phyloP scores from a whole-genome alignment of 805 yeast species.

The Wickerhamomyces chaumierensis region DNA sequence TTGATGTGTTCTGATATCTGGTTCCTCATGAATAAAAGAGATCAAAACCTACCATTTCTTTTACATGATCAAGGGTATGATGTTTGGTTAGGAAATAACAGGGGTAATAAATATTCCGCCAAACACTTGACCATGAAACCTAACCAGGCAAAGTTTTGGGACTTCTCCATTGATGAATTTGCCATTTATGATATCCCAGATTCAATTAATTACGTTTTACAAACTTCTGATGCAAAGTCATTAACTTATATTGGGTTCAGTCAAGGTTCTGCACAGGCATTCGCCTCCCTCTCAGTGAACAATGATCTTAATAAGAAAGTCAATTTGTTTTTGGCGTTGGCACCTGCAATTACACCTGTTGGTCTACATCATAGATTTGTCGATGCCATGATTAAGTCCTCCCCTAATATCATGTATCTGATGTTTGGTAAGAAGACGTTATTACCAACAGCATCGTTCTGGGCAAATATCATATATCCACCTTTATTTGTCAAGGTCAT shows the following conservation, averaged over 20 bases:
- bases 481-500: constrained; percentile 63
- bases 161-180: constrained; percentile 84
- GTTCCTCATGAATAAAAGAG: constrained; percentile 39
- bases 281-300: constrained; percentile 71
- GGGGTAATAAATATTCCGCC: constrained; percentile 87
- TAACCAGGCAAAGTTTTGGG: constrained; percentile 54
- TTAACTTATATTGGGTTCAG: constrained; percentile 80
- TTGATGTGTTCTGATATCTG: constrained; percentile 83
- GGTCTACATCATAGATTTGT: constrained; percentile 70
- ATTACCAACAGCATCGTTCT: constrained; percentile 61
- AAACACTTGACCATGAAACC: constrained; percentile 49
- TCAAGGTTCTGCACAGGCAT: constrained; percentile 91
- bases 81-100: constrained; percentile 88
- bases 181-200: constrained; percentile 88
- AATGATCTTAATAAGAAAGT: constrained; percentile 49
- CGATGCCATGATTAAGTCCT: constrained; percentile 63
- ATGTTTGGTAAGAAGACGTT: constrained; percentile 68
- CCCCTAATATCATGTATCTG: constrained; percentile 63
- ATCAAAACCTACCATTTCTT: constrained; percentile 58
- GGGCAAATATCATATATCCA: constrained; percentile 73
- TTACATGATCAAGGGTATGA: constrained; percentile 79
- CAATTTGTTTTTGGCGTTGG: constrained; percentile 60
- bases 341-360: constrained; percentile 91
- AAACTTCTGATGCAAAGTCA: constrained; percentile 38
- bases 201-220: constrained; percentile 61